phyloP scores from a whole-genome alignment of 192 early-diverging fungal genomes.

The Coemansia biformis region DNA sequence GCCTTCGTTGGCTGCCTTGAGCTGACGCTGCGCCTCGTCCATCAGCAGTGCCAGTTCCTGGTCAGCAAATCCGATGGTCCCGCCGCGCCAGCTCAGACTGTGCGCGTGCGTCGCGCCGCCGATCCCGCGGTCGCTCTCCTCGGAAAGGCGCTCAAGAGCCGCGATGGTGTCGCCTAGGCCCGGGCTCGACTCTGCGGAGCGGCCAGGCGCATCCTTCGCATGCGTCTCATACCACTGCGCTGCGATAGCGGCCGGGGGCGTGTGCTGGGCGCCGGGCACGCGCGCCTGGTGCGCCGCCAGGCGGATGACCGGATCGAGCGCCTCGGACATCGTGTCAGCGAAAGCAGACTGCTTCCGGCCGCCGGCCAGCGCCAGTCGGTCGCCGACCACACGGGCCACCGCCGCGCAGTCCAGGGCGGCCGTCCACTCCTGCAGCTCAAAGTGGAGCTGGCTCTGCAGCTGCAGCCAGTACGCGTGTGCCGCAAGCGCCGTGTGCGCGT shows the following conservation, averaged over 20 bases:
- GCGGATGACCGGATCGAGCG: slow-evolving; percentile 35
- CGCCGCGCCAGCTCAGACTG: slow-evolving; percentile 34
- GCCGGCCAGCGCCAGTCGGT: slow-evolving; percentile 21
- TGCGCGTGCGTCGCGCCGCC: slow-evolving; percentile 8
- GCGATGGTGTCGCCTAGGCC: slow-evolving; percentile 7
- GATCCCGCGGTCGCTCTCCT: not conserved
- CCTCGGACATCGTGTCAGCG: slow-evolving; percentile 18
- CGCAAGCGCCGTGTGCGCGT: slow-evolving; percentile 22
- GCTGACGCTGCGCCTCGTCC: slow-evolving; percentile 2
- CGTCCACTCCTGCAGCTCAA: slow-evolving; percentile 39
- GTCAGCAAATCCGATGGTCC: slow-evolving; percentile 16
- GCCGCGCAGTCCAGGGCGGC: slow-evolving; percentile 37
- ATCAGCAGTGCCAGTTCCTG: slow-evolving; percentile 16
- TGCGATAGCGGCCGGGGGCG: slow-evolving; percentile 21
- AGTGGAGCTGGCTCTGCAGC: slow-evolving; percentile 27
- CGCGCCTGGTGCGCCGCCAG: slow-evolving; percentile 42
- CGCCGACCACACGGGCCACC: slow-evolving; percentile 17
- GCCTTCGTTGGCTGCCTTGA: not conserved
- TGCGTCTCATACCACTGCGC: slow-evolving; percentile 22
- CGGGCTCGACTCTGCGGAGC: slow-evolving; percentile 8
- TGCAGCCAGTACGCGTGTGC: slow-evolving; percentile 38
- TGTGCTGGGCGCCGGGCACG: slow-evolving; percentile 27
- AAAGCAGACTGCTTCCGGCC: slow-evolving; percentile 32
- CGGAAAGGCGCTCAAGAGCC: slow-evolving; percentile 8
- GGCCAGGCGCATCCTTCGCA: slow-evolving; percentile 10